Evolutionary conservation across 2,329 filamentous ascomycete genomes (phyloP), one percentile per base, ranked within the genome.

Genomic region (Emericellopsis cladophorae): DNA sequence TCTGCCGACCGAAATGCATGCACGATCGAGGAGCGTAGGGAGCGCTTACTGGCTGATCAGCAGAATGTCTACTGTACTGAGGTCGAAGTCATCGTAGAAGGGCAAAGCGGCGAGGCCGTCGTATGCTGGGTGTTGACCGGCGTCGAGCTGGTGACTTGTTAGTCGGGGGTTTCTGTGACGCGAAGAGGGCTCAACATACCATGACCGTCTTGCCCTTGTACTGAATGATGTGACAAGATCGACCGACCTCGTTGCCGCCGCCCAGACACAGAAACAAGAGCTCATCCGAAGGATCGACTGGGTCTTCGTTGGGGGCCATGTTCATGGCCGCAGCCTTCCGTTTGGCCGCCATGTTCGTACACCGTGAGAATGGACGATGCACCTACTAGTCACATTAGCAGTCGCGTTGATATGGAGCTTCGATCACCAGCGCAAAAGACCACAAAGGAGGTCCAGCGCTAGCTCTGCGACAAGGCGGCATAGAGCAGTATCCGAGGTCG

Each of bases 131-230:
- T 98, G 92, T 66, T 95, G 90, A 39, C 92, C 92, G 39, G 92
- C 92, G 66, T 98, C 92, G 51, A 98, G 85, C 87, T 94, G 45
- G 43, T 42, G 34, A 37, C n/a, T 22, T 21, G 38, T 40, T 15
- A 16, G 12, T 18, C 24, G 22, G 12, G 26, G 33, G 2, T 5
- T 18, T 42, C 9, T 21, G n/a, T 21, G 18, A 21, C 18, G 18
- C n/a, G n/a, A 35, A 15, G 32, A 9, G n/a, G 8, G 8, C 3
- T 9, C 29, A 15, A 40, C 54, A 52, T 68, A 93, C 88, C 92
- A 98, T 98, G 50, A 98, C 87, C 6, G 90, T 96, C 64, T 98
- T 98, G 46, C 92, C 92, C 65, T 96, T 98, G 74, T 98, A 98
- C 56, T 96, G 88, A 45, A 98, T 80, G 52, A 98, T 95, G 59